Evolutionary conservation across 495 filamentous ascomycete genomes (phyloP).

Genomic region (Annulohypoxylon stygium): DNA sequence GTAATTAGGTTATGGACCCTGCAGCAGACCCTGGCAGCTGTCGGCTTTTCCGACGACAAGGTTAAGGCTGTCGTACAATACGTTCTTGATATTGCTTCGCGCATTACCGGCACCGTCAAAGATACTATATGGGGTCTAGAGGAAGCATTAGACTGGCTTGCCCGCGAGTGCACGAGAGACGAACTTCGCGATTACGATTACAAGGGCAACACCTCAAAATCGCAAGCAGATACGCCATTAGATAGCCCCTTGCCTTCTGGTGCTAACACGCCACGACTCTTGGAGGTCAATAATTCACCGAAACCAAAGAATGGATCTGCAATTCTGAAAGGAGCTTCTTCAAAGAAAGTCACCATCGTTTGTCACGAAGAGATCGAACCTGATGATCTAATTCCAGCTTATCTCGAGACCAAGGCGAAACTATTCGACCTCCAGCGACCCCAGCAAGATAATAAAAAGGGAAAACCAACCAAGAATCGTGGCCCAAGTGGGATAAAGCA

Average conservation of each 20-base stretch:
- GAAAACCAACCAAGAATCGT: conserved; percentile 51
- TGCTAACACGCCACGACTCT: conserved; percentile 59
- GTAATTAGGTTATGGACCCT: conserved; percentile 84
- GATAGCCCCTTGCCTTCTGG: conserved; percentile 63
- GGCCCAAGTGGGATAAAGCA: conserved; percentile 25
- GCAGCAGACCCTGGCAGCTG: conserved; percentile 72
- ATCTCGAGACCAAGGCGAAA: conserved; percentile 76
- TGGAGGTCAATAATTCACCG: conserved; percentile 50
- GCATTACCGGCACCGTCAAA: conserved; percentile 64
- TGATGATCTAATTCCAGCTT: conserved; percentile 80
- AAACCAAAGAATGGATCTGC: conserved; percentile 38
- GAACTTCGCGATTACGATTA: conserved; percentile 80
- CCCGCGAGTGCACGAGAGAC: conserved; percentile 72
- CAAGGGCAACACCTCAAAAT: conserved; percentile 51
- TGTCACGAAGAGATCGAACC: conserved; percentile 73
- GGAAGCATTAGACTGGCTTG: conserved; percentile 89
- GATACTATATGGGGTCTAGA: conserved; percentile 86
- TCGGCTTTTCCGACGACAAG: conserved; percentile 74
- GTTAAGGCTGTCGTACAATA: conserved; percentile 75
- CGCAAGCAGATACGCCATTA: conserved; percentile 58
- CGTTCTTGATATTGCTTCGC: conserved; percentile 70
- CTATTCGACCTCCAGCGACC: conserved; percentile 81
- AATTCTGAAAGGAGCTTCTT: conserved; percentile 36
- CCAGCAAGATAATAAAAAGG: conserved; percentile 61
- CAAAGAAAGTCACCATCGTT: conserved; percentile 55